These are phyloP conservation scores for Microcos paniculata DNA, from an alignment of 345 rosid species.

Conservation along the genomic window DNA sequence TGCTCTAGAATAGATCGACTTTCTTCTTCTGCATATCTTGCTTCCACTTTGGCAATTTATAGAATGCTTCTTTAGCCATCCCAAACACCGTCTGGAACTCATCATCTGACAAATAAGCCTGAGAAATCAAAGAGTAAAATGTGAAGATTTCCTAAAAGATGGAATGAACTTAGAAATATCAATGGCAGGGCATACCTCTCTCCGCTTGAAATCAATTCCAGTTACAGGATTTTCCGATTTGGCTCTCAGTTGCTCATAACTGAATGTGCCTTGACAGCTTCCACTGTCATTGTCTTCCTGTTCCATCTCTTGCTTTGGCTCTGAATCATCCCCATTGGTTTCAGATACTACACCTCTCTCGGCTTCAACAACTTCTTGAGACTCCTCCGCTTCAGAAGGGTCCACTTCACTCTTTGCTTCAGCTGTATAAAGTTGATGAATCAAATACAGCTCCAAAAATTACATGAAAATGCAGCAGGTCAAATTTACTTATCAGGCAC, in stretches of 20 bases:
- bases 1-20: slow-evolving; percentile 63
- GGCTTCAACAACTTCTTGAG: slow-evolving; percentile 46
- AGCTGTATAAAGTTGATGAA: slow-evolving; percentile 30
- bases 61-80: slow-evolving; percentile 71
- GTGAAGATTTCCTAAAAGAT: neutral
- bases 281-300: slow-evolving; percentile 40
- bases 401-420: slow-evolving; percentile 44
- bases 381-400: slow-evolving; percentile 48
- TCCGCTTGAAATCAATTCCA: slow-evolving; percentile 85
- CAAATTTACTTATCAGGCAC: neutral
- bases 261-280: slow-evolving; percentile 48
- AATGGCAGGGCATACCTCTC: slow-evolving; percentile 67
- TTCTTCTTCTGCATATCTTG: slow-evolving; percentile 93
- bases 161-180: neutral
- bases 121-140: neutral
- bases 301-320: slow-evolving; percentile 43
- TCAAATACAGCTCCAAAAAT: neutral
- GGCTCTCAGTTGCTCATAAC: slow-evolving; percentile 82
- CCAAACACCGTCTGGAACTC: slow-evolving; percentile 79
- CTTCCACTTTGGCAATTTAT: slow-evolving; percentile 92
- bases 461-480: neutral
- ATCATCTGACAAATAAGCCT: slow-evolving; percentile 82
- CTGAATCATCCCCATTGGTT: slow-evolving; percentile 45
- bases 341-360: slow-evolving; percentile 54
- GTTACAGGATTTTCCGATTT: slow-evolving; percentile 83